Conservation (phyloP, 2,329 filamentous ascomycete genomes). For the Aureobasidium sp. region DNA sequence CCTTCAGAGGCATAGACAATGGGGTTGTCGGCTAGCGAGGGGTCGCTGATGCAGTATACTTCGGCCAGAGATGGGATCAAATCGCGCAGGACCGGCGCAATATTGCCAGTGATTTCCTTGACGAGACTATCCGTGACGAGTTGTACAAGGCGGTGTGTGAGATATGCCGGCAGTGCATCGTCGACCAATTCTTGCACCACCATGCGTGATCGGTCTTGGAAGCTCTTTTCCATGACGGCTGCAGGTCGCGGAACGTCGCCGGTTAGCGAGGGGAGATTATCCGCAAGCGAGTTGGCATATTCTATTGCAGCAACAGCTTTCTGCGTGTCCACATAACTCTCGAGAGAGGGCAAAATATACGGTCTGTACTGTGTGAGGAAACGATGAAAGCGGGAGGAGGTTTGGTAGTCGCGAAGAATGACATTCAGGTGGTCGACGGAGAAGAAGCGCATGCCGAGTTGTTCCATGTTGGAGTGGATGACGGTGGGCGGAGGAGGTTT, state of each 20-base stretch:
- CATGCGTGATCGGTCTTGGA: constrained; percentile 27
- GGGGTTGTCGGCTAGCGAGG: constrained; percentile 35
- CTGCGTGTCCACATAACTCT: constrained; percentile 32
- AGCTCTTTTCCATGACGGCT: constrained; percentile 30
- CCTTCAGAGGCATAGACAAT: constrained; percentile 39
- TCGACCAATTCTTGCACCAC: constrained; percentile 31
- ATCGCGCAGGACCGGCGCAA: constrained; percentile 32
- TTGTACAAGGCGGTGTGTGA: constrained; percentile 33
- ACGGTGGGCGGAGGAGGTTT: constrained; percentile 32
- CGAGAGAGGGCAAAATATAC: constrained; percentile 27
- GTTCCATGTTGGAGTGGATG: constrained; percentile 27
- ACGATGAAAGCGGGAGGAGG: constrained; percentile 28
- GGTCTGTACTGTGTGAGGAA: constrained; percentile 35
- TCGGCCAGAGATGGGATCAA: constrained; percentile 36
- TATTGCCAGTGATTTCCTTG: constrained; percentile 37
- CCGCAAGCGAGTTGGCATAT: constrained; percentile 37
- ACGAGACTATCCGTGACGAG: constrained; percentile 36
- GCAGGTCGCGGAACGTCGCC: constrained; percentile 24
- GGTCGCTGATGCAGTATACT: constrained; percentile 39
- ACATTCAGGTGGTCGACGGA: constrained; percentile 35
- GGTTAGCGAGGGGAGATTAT: constrained; percentile 23
- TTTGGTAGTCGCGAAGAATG: constrained; percentile 32
- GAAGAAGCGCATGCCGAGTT: constrained; percentile 32
- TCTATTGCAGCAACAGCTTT: constrained; percentile 37
- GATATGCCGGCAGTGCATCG: constrained; percentile 35